These are phyloP conservation scores for Candida stauntonica DNA, from an alignment of 805 yeast species.

Conservation along the genomic window DNA sequence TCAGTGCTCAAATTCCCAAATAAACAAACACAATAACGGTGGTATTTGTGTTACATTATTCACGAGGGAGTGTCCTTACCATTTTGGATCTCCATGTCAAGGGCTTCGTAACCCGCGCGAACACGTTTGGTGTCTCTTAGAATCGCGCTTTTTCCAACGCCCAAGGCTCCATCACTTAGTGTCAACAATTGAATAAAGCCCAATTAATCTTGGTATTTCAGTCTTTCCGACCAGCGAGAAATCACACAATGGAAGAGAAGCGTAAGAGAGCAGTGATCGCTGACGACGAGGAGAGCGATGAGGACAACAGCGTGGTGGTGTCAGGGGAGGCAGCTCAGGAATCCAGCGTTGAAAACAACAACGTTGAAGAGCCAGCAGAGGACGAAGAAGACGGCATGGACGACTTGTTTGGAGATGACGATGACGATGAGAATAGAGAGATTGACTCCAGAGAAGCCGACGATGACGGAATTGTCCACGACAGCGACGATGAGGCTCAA, in stretches of 20 bases:
- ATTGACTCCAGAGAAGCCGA: constrained; percentile 8
- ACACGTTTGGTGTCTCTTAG: not conserved
- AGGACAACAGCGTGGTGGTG: constrained; percentile 3
- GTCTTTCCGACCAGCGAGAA: too few species aligned
- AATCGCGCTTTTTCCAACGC: too few species aligned
- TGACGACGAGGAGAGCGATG: constrained; percentile 20
- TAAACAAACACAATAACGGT: not conserved
- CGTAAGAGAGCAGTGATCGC: constrained; percentile 17
- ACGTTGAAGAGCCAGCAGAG: constrained; percentile 6
- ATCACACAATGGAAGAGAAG: constrained; percentile 20
- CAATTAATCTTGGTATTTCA: too few species aligned
- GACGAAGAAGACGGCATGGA: constrained; percentile 37
- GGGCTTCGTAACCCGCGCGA: not conserved
- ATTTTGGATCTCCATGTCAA: not conserved
- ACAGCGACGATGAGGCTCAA: constrained; percentile 27
- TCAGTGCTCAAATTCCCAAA: too few species aligned
- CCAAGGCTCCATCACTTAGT: too few species aligned
- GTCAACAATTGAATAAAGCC: too few species aligned
- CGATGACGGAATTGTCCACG: constrained; percentile 14
- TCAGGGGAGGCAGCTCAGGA: constrained; percentile 8
- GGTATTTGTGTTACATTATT: not conserved
- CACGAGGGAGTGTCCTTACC: too few species aligned
- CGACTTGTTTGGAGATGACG: constrained; percentile 36
- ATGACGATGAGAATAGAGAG: constrained; percentile 17
- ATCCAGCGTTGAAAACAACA: constrained; percentile 4